Conservation (phyloP, 768 basidiomycete species). For the Tulasnella sp. region DNA sequence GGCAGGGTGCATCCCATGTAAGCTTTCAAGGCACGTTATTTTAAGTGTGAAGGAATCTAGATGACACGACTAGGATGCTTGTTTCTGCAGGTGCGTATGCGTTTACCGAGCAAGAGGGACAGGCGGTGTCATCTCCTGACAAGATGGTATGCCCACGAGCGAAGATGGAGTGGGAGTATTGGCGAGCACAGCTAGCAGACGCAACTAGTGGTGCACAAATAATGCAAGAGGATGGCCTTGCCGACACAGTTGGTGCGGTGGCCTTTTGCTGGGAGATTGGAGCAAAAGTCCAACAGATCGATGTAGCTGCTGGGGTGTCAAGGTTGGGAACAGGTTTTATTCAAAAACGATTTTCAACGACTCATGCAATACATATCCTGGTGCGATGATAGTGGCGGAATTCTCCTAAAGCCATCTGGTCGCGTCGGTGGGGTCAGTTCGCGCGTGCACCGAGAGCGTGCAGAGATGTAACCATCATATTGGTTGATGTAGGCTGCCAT, state of each 20-base stretch:
- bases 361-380: too few species aligned
- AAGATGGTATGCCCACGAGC: conserved; percentile 43
- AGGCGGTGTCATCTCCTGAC: conserved; percentile 34
- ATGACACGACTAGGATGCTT: conserved; percentile 37
- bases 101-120: conserved; percentile 36
- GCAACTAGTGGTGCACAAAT: neutral
- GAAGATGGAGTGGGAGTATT: conserved; percentile 44
- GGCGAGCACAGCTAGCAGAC: conserved; percentile 40
- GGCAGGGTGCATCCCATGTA: conserved; percentile 65
- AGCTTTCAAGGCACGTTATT: conserved; percentile 21
- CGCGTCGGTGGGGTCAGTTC: conserved; percentile 58
- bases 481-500: conserved; percentile 45
- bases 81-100: conserved; percentile 48
- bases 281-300: neutral
- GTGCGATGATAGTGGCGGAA: conserved; percentile 51
- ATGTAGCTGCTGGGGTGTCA: conserved; percentile 25
- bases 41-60: conserved; percentile 5
- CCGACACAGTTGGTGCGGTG: conserved; percentile 80
- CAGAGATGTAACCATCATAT: neutral
- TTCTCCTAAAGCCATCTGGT: conserved; percentile 66
- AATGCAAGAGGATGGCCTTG: conserved; percentile 26
- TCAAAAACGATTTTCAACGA: too few species aligned
- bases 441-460: neutral
- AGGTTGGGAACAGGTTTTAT: conserved; percentile 20
- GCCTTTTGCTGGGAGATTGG: conserved; percentile 35